These are phyloP conservation scores for Solidago caesia DNA, from an alignment of 129 eudicot genomes.

Conservation along the genomic window DNA sequence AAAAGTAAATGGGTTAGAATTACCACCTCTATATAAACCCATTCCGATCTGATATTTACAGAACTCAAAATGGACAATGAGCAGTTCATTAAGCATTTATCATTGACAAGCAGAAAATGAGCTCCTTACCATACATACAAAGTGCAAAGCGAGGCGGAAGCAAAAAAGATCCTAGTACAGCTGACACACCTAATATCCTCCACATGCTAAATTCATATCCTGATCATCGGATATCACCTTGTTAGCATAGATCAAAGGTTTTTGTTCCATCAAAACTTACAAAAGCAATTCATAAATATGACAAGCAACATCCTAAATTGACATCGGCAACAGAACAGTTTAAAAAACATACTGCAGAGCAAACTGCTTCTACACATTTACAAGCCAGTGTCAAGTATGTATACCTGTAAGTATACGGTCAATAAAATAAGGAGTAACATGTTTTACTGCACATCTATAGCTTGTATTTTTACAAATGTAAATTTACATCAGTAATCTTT, in stretches of 20 bases:
- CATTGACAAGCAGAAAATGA: slow-evolving; percentile 7
- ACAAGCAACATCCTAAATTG: neutral
- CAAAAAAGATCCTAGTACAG: slow-evolving; percentile 47
- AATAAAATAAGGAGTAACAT: neutral
- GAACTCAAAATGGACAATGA: slow-evolving; percentile 5
- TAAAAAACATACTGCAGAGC: neutral
- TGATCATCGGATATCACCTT: slow-evolving; percentile 33
- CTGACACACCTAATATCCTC: slow-evolving; percentile 38
- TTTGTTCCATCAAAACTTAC: slow-evolving; percentile 9
- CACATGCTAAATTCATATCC: slow-evolving; percentile 39
- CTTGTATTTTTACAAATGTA: neutral
- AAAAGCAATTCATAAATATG: neutral
- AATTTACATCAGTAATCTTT: too few species aligned
- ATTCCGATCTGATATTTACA: slow-evolving; percentile 1
- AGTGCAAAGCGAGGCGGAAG: slow-evolving; percentile 38
- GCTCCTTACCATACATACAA: slow-evolving; percentile 52
- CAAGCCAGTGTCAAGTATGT: slow-evolving; percentile 4
- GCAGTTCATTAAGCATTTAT: slow-evolving; percentile 7
- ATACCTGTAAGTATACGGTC: neutral
- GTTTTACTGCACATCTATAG: neutral
- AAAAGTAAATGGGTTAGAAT: neutral
- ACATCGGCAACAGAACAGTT: neutral
- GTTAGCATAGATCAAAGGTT: slow-evolving; percentile 18
- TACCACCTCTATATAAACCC: neutral
- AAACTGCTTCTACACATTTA: neutral